Percentiles rank a stretch among this genome's conserved stretches.
Evolutionary conservation across 129 eudicot genomes (phyloP).

Genomic region (Scalesia atractyloides): DNA sequence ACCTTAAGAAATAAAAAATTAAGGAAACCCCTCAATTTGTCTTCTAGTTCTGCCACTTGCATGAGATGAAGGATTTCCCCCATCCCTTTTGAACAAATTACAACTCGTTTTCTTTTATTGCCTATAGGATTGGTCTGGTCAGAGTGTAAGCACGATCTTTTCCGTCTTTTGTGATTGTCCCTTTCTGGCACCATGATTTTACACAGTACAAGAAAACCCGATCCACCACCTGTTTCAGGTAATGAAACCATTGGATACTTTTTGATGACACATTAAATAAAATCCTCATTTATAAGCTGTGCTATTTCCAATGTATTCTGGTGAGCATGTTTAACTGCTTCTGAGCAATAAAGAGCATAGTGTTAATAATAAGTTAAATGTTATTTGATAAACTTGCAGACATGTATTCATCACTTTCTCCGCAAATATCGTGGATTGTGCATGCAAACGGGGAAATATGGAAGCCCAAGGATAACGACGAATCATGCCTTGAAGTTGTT

Average conservation of each 20-base stretch:
- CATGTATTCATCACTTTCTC: slow-evolving; percentile 66
- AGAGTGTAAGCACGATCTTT: slow-evolving; percentile 69
- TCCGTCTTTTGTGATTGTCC: slow-evolving; percentile 88
- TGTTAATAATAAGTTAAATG: no score
- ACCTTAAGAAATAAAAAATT: no score
- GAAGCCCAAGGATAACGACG: slow-evolving; percentile 76
- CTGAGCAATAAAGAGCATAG: no score
- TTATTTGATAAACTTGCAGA: slow-evolving; percentile 49
- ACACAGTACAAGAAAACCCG: slow-evolving; percentile 86
- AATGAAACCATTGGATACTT: not conserved
- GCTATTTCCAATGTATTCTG: no score
- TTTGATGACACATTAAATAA: no score
- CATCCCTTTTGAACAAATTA: not conserved
- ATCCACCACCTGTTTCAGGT: slow-evolving; percentile 63
- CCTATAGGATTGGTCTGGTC: slow-evolving; percentile 88
- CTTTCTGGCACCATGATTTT: slow-evolving; percentile 86
- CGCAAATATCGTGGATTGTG: slow-evolving; percentile 87
- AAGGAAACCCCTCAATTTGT: no score
- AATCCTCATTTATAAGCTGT: no score
- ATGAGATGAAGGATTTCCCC: not conserved
- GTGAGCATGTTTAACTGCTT: no score
- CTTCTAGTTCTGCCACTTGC: not conserved
- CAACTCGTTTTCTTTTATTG: not conserved
- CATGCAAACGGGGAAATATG: slow-evolving; percentile 92
- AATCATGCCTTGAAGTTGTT: slow-evolving; percentile 62